Evolutionary conservation across 768 basidiomycete genomes (phyloP).

Genomic region (Russula sp.): DNA sequence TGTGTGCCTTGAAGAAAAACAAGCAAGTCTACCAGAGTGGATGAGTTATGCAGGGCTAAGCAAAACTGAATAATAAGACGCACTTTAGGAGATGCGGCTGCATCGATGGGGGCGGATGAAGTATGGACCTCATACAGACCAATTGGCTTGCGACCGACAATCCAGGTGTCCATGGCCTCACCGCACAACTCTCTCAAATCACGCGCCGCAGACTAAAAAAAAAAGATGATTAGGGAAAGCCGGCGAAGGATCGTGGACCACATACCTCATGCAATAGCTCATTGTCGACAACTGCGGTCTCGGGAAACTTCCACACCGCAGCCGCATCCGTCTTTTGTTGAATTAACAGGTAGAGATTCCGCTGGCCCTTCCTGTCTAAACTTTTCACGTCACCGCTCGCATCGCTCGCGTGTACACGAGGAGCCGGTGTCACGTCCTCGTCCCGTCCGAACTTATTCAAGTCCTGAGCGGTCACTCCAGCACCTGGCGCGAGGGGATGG

Average conservation of each 20-base stretch:
- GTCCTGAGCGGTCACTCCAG: conserved; percentile 26
- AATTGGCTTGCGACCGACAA: conserved; percentile 86
- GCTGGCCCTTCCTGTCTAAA: conserved; percentile 76
- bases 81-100: conserved; percentile 27
- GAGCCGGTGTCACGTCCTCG: conserved; percentile 59
- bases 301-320: conserved; percentile 78
- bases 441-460: conserved; percentile 40
- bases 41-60: not conserved
- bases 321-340: conserved; percentile 46
- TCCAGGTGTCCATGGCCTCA: conserved; percentile 85
- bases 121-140: conserved; percentile 61
- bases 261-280: conserved; percentile 79
- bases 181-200: conserved; percentile 73
- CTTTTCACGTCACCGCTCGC: conserved; percentile 58
- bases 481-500: conserved; percentile 20
- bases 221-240: not conserved
- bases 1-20: conserved; percentile 94
- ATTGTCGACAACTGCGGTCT: conserved; percentile 55
- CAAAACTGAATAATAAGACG: not conserved
- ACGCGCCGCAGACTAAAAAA: conserved; percentile 64
- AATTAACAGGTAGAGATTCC: conserved; percentile 87
- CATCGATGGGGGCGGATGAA: conserved; percentile 31
- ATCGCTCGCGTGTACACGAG: conserved; percentile 63
- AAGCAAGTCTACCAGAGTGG: conserved; percentile 51
- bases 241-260: not conserved